These are phyloP conservation scores for Pisolithus sp. DNA, from an alignment of 768 basidiomycete genomes.

Conservation along the genomic window DNA sequence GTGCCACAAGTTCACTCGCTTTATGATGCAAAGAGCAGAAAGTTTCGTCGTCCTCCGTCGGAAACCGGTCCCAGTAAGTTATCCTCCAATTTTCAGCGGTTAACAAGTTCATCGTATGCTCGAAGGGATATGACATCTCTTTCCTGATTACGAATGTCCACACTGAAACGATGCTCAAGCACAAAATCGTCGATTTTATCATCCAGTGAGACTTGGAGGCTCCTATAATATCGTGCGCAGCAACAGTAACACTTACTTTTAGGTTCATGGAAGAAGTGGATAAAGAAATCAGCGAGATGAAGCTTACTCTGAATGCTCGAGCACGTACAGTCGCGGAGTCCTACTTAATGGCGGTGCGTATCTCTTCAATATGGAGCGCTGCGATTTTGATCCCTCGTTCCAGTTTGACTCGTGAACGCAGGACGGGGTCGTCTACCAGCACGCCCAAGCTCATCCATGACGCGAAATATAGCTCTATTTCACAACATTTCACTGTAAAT, in stretches of 20 bases:
- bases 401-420: neutral
- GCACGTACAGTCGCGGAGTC: slow-evolving; percentile 97
- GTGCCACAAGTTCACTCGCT: slow-evolving; percentile 96
- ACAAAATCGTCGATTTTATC: slow-evolving; percentile 99
- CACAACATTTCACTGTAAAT: no score
- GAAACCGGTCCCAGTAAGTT: slow-evolving; percentile 80
- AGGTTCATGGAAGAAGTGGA: slow-evolving; percentile 99
- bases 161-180: slow-evolving; percentile 97
- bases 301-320: slow-evolving; percentile 90
- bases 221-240: neutral
- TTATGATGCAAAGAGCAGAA: slow-evolving; percentile 99
- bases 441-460: no score
- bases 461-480: no score
- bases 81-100: slow-evolving; percentile 2
- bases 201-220: slow-evolving; percentile 64
- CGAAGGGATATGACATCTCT: slow-evolving; percentile 94
- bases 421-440: no score
- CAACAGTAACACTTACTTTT: neutral
- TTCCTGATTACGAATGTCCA: slow-evolving; percentile 98
- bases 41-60: slow-evolving; percentile 93
- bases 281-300: slow-evolving; percentile 99
- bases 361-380: neutral
- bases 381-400: neutral
- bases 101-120: slow-evolving; percentile 7
- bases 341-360: slow-evolving; percentile 81